Evolutionary conservation across 768 basidiomycete species (phyloP).

Genomic region (Naganishia onofrii): DNA sequence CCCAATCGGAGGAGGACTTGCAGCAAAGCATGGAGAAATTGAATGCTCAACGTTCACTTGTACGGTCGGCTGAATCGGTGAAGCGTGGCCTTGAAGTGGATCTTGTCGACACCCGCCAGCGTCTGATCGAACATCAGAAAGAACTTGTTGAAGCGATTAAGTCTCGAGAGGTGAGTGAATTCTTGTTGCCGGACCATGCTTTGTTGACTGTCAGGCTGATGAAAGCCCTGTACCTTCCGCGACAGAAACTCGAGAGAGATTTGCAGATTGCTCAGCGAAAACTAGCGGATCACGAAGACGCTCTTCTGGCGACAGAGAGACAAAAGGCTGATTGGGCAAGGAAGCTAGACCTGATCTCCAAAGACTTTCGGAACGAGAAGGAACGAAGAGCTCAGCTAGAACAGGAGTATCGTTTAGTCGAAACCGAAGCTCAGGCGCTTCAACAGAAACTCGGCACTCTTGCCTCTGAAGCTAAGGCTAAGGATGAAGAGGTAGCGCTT

Average conservation of each 20-base stretch:
- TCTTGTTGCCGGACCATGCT: neutral
- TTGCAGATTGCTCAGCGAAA: constrained; percentile 69
- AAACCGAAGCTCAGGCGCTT: constrained; percentile 66
- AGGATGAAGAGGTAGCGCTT: constrained; percentile 83
- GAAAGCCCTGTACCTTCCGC: neutral
- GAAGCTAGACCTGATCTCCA: constrained; percentile 67
- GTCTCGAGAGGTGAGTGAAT: constrained; percentile 67
- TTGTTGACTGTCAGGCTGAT: constrained; percentile 10
- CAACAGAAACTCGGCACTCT: constrained; percentile 70
- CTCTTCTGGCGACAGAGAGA: constrained; percentile 75
- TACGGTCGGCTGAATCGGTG: constrained; percentile 25
- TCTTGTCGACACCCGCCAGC: constrained; percentile 34
- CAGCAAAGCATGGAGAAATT: neutral
- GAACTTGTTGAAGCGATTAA: constrained; percentile 32
- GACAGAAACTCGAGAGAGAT: constrained; percentile 52
- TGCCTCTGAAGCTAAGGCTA: constrained; percentile 71
- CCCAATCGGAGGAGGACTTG: constrained; percentile 2
- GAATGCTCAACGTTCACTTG: neutral
- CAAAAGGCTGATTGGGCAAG: constrained; percentile 72
- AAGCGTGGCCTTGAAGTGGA: constrained; percentile 38
- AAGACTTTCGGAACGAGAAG: constrained; percentile 72
- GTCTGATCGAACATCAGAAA: constrained; percentile 33
- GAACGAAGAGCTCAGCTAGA: constrained; percentile 74
- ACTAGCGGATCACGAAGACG: constrained; percentile 83
- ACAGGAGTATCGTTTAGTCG: constrained; percentile 57